These are phyloP conservation scores for Globisporangium carolinianum DNA, from an alignment of 352 stramenopile genomes.

Conservation along the genomic window DNA sequence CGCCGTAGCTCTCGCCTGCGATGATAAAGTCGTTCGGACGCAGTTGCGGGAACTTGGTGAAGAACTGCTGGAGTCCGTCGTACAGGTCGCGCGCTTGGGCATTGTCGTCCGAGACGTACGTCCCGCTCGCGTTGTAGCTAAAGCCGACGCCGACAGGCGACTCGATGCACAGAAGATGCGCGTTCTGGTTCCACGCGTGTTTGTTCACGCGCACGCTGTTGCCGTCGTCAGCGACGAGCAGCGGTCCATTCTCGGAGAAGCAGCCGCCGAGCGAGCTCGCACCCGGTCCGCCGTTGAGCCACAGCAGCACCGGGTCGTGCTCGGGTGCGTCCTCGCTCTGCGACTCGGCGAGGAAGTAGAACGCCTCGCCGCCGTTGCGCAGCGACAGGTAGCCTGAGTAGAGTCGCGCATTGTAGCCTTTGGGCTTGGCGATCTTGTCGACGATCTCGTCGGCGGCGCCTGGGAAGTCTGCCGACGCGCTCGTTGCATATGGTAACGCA, in stretches of 20 bases:
- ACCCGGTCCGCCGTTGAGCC: constrained; percentile 63
- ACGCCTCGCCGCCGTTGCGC: constrained; percentile 45
- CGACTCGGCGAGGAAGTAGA: constrained; percentile 67
- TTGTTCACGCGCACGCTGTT: constrained; percentile 33
- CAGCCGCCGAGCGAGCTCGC: constrained; percentile 49
- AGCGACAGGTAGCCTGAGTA: constrained; percentile 57
- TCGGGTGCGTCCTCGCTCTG: constrained; percentile 28
- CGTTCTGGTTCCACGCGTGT: constrained; percentile 49
- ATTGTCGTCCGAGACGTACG: constrained; percentile 73
- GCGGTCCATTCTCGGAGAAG: constrained; percentile 64
- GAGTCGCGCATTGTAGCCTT: constrained; percentile 39
- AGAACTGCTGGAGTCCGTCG: constrained; percentile 78
- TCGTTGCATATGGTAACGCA: background rate
- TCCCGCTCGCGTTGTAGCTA: constrained; percentile 46
- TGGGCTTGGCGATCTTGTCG: constrained; percentile 29
- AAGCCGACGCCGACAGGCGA: constrained; percentile 62
- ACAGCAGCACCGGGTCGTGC: constrained; percentile 50
- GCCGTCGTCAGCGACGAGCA: constrained; percentile 55
- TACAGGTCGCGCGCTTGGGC: constrained; percentile 74
- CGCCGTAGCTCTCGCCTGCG: constrained; percentile 72
- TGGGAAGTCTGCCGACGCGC: constrained; percentile 15
- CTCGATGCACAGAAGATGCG: constrained; percentile 57
- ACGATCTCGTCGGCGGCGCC: constrained; percentile 44
- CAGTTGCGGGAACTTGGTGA: constrained; percentile 79
- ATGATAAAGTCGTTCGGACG: constrained; percentile 74